Evolutionary conservation across 2,329 filamentous ascomycete genomes (phyloP), one percentile per base, ranked within the genome.

Genomic region (Zasmidium angulare): DNA sequence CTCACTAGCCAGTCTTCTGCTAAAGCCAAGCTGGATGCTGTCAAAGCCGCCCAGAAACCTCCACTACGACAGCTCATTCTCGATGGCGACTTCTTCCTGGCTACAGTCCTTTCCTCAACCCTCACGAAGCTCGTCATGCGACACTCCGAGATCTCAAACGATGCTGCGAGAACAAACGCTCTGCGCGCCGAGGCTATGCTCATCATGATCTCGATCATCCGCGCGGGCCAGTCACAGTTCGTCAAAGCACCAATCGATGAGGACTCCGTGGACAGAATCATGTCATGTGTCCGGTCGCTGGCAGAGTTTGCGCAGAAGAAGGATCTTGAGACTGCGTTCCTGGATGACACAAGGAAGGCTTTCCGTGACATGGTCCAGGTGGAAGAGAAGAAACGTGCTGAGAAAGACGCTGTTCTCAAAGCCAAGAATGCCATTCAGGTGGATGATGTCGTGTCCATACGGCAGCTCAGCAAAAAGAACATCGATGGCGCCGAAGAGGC

Each of bases 201-300:
- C 55, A 98, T 99, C 74, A 96, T 98, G 93, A 96, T 99, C 69
- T 98, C 95, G 3, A 96, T 99, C 67, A 91, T 99, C 66, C 92
- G 95, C 52, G 95, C 97, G 61, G 95, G 95, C 46, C 95, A 99
- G 77, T 98, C 93, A n/a, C 91, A 96, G 65, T 99, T 99, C 68
- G 95, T 96, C 72, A 98, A 98, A 80, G 89, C 91, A 1, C 90
- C 92, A 1, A 98, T 99, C 65, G 95, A 99, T 63, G 95, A 99
- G 75, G 95, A 99, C 74, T 97, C 95, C 0, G 86, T 98, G n/a
- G 95, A 99, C 75, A 88, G 95, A 69, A 93, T 99, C 75, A 98
- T 99, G 95, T 92, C 91, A 43, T 98, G 93, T 73, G 91, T 99
- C 29, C 88, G 93, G 62, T 95, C 92, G 7, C 82, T 99, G 24